Evolutionary conservation across 2,329 filamentous ascomycete species (phyloP).

Genomic region (Cucurbitaria berberidis): DNA sequence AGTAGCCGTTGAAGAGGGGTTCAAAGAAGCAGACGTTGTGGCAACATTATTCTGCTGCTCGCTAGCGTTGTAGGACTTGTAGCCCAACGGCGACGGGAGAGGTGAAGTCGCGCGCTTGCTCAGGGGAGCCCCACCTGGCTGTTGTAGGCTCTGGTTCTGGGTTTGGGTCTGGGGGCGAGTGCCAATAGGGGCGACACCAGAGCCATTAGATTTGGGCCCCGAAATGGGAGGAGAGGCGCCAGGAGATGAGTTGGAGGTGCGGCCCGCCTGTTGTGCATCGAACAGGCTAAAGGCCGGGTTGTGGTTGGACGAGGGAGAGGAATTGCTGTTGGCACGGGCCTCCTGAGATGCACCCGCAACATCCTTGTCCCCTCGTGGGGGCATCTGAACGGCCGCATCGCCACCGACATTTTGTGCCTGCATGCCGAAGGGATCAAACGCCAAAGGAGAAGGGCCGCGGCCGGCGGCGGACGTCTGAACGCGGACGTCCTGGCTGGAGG

Average conservation of each 20-base stretch:
- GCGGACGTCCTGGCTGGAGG: slow-evolving; percentile 70
- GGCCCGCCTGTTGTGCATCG: slow-evolving; percentile 69
- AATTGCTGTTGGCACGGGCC: slow-evolving; percentile 80
- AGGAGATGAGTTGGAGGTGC: slow-evolving; percentile 86
- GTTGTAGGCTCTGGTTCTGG: slow-evolving; percentile 60
- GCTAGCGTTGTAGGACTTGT: slow-evolving; percentile 65
- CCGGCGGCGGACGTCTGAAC: slow-evolving; percentile 65
- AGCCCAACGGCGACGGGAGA: slow-evolving; percentile 82
- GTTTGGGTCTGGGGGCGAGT: slow-evolving; percentile 76
- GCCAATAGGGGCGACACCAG: slow-evolving; percentile 87
- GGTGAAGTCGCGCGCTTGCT: slow-evolving; percentile 89
- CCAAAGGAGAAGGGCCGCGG: slow-evolving; percentile 77
- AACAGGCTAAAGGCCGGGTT: slow-evolving; percentile 56
- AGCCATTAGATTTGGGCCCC: slow-evolving; percentile 64
- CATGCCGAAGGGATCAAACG: slow-evolving; percentile 72
- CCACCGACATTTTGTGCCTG: slow-evolving; percentile 57
- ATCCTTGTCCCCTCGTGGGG: slow-evolving; percentile 53
- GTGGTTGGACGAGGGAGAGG: slow-evolving; percentile 77
- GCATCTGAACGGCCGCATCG: slow-evolving; percentile 62
- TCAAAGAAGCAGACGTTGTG: slow-evolving; percentile 62
- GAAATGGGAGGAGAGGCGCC: slow-evolving; percentile 78
- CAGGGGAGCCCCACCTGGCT: slow-evolving; percentile 64
- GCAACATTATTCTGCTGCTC: slow-evolving; percentile 55
- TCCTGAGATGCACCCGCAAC: slow-evolving; percentile 58
- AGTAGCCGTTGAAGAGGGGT: slow-evolving; percentile 56